Evolutionary conservation across 352 stramenopile genomes (phyloP).

Genomic region (Pythium guiyangense): DNA sequence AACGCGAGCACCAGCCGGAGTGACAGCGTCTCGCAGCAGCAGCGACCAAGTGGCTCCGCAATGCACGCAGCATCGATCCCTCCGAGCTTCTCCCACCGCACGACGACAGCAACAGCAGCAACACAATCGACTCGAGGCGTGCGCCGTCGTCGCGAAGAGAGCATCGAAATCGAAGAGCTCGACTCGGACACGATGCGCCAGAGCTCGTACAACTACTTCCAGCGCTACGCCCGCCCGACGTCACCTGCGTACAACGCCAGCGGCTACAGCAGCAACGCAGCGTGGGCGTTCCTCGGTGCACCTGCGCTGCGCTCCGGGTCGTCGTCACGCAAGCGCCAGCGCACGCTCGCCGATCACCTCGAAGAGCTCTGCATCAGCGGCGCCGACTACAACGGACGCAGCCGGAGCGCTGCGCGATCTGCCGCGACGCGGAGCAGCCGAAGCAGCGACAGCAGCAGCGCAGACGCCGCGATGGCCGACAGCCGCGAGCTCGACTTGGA

Average conservation of each 20-base stretch:
- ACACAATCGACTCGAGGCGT: conserved; percentile 18
- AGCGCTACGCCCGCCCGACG: conserved; percentile 24
- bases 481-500: conserved; percentile 5
- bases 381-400: conserved; percentile 5
- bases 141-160: conserved; percentile 40
- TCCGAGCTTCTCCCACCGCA: neutral
- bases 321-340: conserved; percentile 44
- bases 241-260: conserved; percentile 8
- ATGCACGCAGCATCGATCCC: neutral
- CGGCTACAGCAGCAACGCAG: neutral
- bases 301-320: conserved; percentile 16
- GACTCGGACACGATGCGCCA: conserved; percentile 68
- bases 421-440: neutral
- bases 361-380: conserved; percentile 42
- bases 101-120: neutral
- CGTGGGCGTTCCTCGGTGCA: conserved; percentile 14
- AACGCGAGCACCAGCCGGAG: no score
- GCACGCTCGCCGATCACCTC: conserved; percentile 59
- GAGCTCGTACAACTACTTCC: conserved; percentile 69
- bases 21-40: no score
- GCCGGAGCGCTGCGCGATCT: conserved; percentile 8
- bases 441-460: conserved; percentile 16
- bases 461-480: conserved; percentile 15
- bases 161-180: conserved; percentile 59
- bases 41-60: neutral